Percentiles rank a stretch among this genome's conserved stretches.
phyloP scores from a whole-genome alignment of 2,329 filamentous ascomycete genomes.

The Anthostomella pinea region DNA sequence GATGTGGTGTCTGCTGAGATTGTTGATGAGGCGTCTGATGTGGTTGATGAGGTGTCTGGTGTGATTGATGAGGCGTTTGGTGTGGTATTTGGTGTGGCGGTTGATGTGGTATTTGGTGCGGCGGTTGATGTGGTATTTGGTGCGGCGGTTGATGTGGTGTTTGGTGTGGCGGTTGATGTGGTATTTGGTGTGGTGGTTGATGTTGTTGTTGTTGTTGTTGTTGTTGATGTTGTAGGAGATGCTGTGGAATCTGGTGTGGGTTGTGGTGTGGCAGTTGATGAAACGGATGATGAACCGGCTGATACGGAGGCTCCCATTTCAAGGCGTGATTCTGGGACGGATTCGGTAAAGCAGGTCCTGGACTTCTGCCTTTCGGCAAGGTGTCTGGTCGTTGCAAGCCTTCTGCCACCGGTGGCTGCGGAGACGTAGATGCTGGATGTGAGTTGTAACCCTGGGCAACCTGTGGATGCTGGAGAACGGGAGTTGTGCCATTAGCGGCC shows the following conservation, averaged over 20 bases:
- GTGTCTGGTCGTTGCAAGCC: constrained; percentile 34
- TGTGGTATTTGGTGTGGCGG: too few species aligned
- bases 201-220: too few species aligned
- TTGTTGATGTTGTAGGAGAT: too few species aligned
- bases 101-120: too few species aligned
- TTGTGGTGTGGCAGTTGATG: constrained; percentile 19
- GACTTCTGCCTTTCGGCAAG: constrained; percentile 30
- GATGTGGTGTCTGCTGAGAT: constrained; percentile 28
- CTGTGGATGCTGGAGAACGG: constrained; percentile 40
- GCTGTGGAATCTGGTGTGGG: constrained; percentile 33
- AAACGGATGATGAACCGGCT: constrained; percentile 23
- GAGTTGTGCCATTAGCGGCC: constrained; percentile 22
- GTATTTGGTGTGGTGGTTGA: too few species aligned
- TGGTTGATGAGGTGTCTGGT: constrained; percentile 20
- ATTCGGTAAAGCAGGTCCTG: constrained; percentile 26
- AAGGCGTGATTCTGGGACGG: constrained; percentile 31
- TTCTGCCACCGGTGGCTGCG: constrained; percentile 28
- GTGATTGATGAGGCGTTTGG: too few species aligned
- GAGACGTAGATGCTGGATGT: constrained; percentile 25
- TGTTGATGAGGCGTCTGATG: constrained; percentile 14
- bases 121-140: too few species aligned
- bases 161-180: too few species aligned
- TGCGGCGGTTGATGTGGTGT: too few species aligned
- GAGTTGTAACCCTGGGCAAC: constrained; percentile 30
- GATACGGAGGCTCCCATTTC: constrained; percentile 43